These are phyloP conservation scores for sunflower (Helianthus annuus) DNA, from an alignment of 129 eudicot species.

Conservation along the genomic window HanXRQr2.0-SUNRISE NC_035435.2:111337312-111337811, in stretches of 20 bases:
- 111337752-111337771: slow-evolving; percentile 28
- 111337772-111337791: slow-evolving; percentile 6
- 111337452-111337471: slow-evolving; percentile 10
- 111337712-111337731: background rate
- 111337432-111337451: slow-evolving; percentile 9
- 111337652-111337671: background rate
- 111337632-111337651: background rate
- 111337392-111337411: no score
- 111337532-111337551: slow-evolving; percentile 8
- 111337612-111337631: background rate
- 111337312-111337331: no score
- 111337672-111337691: background rate
- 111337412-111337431: background rate
- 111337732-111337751: background rate
- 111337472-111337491: background rate
- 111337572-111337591: slow-evolving; percentile 1
- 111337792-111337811: no score
- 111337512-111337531: slow-evolving; percentile 13
- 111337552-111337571: slow-evolving; percentile 12
- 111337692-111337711: background rate
- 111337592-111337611: background rate
- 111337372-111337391: background rate
- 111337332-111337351: no score
- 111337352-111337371: no score
- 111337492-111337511: background rate